Conservation (phyloP, 306 rosid species). For the Dicorynia guianensis region DNA sequence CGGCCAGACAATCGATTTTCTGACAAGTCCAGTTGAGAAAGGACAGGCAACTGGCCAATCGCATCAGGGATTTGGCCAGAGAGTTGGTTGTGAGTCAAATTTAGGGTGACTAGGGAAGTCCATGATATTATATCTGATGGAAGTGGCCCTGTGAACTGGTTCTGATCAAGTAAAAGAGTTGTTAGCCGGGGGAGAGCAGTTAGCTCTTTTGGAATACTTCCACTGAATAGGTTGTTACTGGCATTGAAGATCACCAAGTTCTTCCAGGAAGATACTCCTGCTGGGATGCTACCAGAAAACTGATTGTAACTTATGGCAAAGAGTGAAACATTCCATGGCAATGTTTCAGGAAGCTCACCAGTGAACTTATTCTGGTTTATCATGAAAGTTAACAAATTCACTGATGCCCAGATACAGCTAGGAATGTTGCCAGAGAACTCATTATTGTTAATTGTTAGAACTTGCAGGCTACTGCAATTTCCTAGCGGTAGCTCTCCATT, state of each 20-base stretch:
- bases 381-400: slow-evolving; percentile 23
- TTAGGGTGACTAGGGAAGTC: slow-evolving; percentile 40
- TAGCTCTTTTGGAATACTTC: slow-evolving; percentile 54
- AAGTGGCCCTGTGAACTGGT: slow-evolving; percentile 46
- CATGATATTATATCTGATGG: slow-evolving; percentile 48
- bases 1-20: slow-evolving; percentile 53
- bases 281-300: slow-evolving; percentile 53
- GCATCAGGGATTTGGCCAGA: slow-evolving; percentile 47
- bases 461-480: slow-evolving; percentile 36
- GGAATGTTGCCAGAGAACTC: slow-evolving; percentile 53
- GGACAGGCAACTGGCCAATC: slow-evolving; percentile 42
- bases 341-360: slow-evolving; percentile 53
- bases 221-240: slow-evolving; percentile 53
- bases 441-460: slow-evolving; percentile 35
- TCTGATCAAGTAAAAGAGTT: slow-evolving; percentile 47
- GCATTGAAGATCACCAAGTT: slow-evolving; percentile 47
- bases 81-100: slow-evolving; percentile 47
- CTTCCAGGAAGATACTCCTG: slow-evolving; percentile 45
- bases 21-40: slow-evolving; percentile 53
- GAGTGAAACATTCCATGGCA: slow-evolving; percentile 36
- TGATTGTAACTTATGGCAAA: slow-evolving; percentile 48
- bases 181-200: slow-evolving; percentile 40
- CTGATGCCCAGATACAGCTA: slow-evolving; percentile 51
- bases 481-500: slow-evolving; percentile 53
- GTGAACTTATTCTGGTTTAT: slow-evolving; percentile 50